Conservation (phyloP, 768 basidiomycete genomes). For the Cantharellus anzutake region DNA sequence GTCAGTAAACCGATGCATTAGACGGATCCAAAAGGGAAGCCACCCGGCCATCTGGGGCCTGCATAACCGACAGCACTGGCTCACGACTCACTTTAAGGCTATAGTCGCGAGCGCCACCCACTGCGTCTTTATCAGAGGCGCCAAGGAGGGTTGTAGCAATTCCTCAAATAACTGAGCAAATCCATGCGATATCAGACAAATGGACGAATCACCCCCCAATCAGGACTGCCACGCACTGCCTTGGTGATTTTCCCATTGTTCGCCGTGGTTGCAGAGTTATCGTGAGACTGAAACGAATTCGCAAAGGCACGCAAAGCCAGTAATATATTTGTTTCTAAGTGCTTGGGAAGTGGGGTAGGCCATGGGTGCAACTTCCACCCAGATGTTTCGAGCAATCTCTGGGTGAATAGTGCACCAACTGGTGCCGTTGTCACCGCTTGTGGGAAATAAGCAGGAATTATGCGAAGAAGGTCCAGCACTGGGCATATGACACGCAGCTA, state of each 20-base stretch:
- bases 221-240: no score
- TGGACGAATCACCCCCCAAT: no score
- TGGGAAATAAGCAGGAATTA: conserved; percentile 47
- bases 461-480: conserved; percentile 77
- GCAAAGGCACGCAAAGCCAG: conserved; percentile 61
- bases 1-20: background rate
- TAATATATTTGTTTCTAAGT: conserved; percentile 69
- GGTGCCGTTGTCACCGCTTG: conserved; percentile 27
- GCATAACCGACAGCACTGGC: no score
- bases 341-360: conserved; percentile 38
- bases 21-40: background rate
- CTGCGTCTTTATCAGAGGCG: conserved; percentile 43
- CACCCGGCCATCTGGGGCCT: no score
- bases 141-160: conserved; percentile 32
- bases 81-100: conserved; percentile 60
- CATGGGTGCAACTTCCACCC: conserved; percentile 36
- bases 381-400: conserved; percentile 43
- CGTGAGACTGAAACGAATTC: conserved; percentile 42
- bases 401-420: conserved; percentile 33
- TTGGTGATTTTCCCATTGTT: no score
- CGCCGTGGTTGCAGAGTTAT: no score
- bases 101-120: conserved; percentile 65
- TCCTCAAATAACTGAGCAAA: conserved; percentile 33
- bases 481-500: background rate
- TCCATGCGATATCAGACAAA: no score